Conservation (phyloP, 176 grass and related monocot genomes). For the Coix lacrymajobi region DNA sequence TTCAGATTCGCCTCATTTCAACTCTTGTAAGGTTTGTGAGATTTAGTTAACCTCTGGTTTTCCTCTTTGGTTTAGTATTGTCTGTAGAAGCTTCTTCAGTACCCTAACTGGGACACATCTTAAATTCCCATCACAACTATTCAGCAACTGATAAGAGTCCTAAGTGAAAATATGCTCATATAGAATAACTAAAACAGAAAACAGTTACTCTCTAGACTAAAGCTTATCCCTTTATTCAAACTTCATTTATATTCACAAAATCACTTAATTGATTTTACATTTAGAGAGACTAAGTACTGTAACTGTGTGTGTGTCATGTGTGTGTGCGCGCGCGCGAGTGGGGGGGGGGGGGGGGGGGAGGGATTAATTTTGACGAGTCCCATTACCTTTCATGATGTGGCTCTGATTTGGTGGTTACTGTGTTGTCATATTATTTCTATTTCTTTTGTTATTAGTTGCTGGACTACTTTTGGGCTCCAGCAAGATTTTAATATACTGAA, state of each 20-base stretch:
- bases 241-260: background rate
- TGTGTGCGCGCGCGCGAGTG: too few species aligned
- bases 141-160: background rate
- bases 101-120: background rate
- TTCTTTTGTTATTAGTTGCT: background rate
- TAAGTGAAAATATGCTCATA: background rate
- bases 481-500: slow-evolving; percentile 28
- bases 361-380: background rate
- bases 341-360: too few species aligned
- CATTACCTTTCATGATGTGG: slow-evolving; percentile 10
- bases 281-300: slow-evolving; percentile 5
- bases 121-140: background rate
- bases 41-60: slow-evolving; percentile 7
- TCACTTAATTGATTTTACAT: slow-evolving; percentile 6
- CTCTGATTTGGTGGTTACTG: background rate
- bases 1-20: slow-evolving; percentile 79
- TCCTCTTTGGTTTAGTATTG: background rate
- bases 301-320: too few species aligned
- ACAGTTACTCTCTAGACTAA: background rate
- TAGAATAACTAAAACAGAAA: slow-evolving; percentile 1
- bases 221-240: background rate
- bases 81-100: background rate
- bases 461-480: background rate
- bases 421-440: background rate
- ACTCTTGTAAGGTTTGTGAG: slow-evolving; percentile 73